These are phyloP conservation scores for Saccharomyces mikatae DNA, from an alignment of 805 yeast genomes.

Conservation along the genomic window DNA sequence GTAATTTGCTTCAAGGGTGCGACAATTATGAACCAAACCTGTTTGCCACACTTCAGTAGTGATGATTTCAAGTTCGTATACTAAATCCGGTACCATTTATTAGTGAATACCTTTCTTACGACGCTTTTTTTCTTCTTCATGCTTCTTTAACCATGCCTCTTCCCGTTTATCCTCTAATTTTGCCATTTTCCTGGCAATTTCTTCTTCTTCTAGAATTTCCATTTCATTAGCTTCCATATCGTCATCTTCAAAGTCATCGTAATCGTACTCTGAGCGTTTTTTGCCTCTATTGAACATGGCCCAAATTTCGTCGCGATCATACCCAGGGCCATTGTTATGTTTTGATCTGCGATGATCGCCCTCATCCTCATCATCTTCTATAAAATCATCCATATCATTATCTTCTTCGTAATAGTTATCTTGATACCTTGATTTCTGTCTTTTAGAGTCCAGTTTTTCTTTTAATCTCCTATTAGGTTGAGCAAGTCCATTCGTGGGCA, in stretches of 20 bases:
- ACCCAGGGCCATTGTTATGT: conserved; percentile 35
- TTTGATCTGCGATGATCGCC: conserved; percentile 33
- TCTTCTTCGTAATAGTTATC: conserved; percentile 10
- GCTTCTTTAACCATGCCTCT: conserved; percentile 47
- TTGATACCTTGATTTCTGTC: conserved; percentile 7
- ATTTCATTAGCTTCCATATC: conserved; percentile 95
- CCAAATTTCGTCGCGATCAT: conserved; percentile 86
- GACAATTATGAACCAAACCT: no score
- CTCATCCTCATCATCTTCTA: conserved; percentile 39
- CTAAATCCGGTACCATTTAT: not conserved
- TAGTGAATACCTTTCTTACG: conserved; percentile 19
- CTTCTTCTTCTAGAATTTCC: conserved; percentile 81
- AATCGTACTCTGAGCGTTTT: conserved; percentile 38
- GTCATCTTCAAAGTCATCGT: conserved; percentile 31
- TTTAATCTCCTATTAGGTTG: conserved; percentile 51
- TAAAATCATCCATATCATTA: conserved; percentile 21
- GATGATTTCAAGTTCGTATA: not conserved
- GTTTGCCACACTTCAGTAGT: not conserved
- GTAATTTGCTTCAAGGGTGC: not conserved
- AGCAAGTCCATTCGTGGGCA: conserved; percentile 32
- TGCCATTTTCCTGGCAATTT: conserved; percentile 57
- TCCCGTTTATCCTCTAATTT: conserved; percentile 70
- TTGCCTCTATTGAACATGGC: conserved; percentile 65
- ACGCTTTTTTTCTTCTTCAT: conserved; percentile 38
- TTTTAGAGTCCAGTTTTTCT: conserved; percentile 35